Evolutionary conservation across 345 rosid species (phyloP).

Genomic region (Salix brachista): DNA sequence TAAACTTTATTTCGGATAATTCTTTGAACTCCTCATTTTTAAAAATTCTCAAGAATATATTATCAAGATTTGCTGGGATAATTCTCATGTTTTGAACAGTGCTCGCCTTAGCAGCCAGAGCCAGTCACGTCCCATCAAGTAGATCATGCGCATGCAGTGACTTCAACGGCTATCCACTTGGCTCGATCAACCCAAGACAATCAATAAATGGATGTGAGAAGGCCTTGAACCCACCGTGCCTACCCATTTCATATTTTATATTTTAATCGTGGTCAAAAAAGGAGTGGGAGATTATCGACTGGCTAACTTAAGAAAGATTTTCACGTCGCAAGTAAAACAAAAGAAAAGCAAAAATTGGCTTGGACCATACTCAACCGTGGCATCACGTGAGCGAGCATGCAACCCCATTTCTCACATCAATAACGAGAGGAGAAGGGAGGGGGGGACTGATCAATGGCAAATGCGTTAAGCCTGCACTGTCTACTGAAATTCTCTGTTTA

Average conservation of each 20-base stretch:
- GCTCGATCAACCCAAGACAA: not conserved
- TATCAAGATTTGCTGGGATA: too few relatives aligned
- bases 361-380: conserved; percentile 27
- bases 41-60: too few relatives aligned
- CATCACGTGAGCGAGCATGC: conserved; percentile 37
- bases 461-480: conserved; percentile 49
- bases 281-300: not conserved
- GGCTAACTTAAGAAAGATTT: not conserved
- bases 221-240: conserved; percentile 11
- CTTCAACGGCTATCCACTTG: not conserved
- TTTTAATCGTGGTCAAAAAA: not conserved
- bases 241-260: not conserved
- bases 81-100: too few relatives aligned
- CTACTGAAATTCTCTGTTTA: conserved; percentile 26
- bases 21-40: too few relatives aligned
- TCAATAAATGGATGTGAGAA: not conserved
- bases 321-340: not conserved
- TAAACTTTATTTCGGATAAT: too few relatives aligned
- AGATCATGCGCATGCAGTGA: not conserved
- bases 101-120: not conserved
- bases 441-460: conserved; percentile 27
- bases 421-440: conserved; percentile 15
- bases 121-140: conserved; percentile 18
- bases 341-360: conserved; percentile 17
- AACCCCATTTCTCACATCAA: conserved; percentile 16